These are phyloP conservation scores for Alternaria sp. DNA, from an alignment of 2,329 filamentous ascomycete species.

Conservation along the genomic window DNA sequence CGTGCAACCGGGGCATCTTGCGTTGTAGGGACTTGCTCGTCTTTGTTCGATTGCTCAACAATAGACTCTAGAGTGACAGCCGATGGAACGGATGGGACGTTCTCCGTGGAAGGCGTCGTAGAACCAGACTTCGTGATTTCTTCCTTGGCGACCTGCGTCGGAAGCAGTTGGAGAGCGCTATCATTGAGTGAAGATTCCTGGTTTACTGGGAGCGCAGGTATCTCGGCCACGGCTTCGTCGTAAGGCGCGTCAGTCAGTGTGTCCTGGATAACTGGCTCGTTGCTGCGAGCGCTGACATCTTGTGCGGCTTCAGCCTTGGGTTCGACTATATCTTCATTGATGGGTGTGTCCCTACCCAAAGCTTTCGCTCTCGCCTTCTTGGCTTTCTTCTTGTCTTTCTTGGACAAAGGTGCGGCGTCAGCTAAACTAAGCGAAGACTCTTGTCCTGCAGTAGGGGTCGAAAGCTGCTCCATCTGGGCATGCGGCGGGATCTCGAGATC, in stretches of 20 bases:
- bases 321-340: constrained; percentile 14
- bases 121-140: constrained; percentile 29
- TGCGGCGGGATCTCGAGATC: constrained; percentile 1
- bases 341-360: constrained; percentile 25
- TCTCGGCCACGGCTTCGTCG: constrained; percentile 13
- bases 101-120: constrained; percentile 18
- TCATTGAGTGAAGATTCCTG: constrained; percentile 11
- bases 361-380: constrained; percentile 38
- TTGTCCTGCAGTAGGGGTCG: neutral
- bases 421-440: constrained; percentile 9
- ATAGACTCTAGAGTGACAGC: constrained; percentile 5
- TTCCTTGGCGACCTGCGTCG: constrained; percentile 31
- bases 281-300: neutral
- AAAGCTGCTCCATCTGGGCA: constrained; percentile 3
- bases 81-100: neutral
- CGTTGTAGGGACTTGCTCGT: neutral
- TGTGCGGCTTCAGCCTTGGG: constrained; percentile 2
- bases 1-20: neutral
- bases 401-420: constrained; percentile 18
- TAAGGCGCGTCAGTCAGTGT: neutral
- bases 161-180: constrained; percentile 5
- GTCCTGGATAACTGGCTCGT: neutral
- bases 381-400: constrained; percentile 43
- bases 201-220: constrained; percentile 20
- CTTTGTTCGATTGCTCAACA: neutral